phyloP scores from a whole-genome alignment of 2,329 filamentous ascomycete genomes.

The Cladosporium sphaerospermum region DNA sequence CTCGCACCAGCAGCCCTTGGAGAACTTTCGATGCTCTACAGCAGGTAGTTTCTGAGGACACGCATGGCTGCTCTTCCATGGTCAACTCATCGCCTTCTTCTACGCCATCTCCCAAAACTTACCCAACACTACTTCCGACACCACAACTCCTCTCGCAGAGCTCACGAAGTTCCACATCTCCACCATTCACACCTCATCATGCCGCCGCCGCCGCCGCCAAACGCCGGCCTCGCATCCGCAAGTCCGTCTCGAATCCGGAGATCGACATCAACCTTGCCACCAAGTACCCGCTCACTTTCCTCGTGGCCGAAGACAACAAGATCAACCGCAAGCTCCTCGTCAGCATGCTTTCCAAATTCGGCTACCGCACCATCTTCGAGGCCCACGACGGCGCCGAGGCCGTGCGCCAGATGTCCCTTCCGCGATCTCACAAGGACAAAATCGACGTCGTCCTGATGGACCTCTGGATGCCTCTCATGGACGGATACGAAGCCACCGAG shows the following conservation, averaged over 20 bases:
- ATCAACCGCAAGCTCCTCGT: slow-evolving; percentile 64
- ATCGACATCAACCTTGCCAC: slow-evolving; percentile 53
- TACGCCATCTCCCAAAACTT: slow-evolving; percentile 14
- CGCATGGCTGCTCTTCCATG: neutral
- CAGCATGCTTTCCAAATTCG: slow-evolving; percentile 60
- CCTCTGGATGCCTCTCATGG: slow-evolving; percentile 70
- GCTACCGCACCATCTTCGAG: slow-evolving; percentile 57
- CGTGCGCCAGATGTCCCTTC: slow-evolving; percentile 50
- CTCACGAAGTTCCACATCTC: neutral
- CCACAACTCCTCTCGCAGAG: neutral
- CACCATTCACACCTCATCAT: slow-evolving; percentile 4
- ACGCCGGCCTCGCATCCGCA: slow-evolving; percentile 16
- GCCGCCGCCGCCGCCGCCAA: neutral
- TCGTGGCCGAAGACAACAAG: slow-evolving; percentile 67
- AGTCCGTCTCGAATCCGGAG: slow-evolving; percentile 23
- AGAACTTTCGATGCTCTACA: slow-evolving; percentile 21
- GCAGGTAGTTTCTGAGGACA: slow-evolving; percentile 14
- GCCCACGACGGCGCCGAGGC: slow-evolving; percentile 65
- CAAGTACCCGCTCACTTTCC: slow-evolving; percentile 58
- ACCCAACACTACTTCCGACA: slow-evolving; percentile 7
- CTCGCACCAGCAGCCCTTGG: slow-evolving; percentile 18
- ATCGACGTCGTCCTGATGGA: slow-evolving; percentile 67
- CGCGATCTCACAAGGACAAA: slow-evolving; percentile 24
- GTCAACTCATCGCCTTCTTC: slow-evolving; percentile 11
- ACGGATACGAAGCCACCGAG: slow-evolving; percentile 63